phyloP scores from a whole-genome alignment of 1,284 basidiomycete species.

The Polyporus tsugae region DNA sequence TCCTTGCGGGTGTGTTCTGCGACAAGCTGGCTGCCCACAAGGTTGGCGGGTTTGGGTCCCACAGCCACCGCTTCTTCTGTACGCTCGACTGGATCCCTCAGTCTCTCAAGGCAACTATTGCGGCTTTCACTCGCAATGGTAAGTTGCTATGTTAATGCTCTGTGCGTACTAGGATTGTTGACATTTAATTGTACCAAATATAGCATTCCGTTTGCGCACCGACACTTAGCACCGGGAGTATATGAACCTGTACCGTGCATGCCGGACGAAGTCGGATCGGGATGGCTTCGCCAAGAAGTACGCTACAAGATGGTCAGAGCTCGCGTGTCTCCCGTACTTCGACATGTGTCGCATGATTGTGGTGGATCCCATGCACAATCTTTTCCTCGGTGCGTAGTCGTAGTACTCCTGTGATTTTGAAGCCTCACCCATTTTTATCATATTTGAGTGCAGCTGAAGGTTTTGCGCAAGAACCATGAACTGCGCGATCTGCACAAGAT shows the following conservation, averaged over 20 bases:
- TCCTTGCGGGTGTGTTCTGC: constrained; percentile 44
- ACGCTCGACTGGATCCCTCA: constrained; percentile 44
- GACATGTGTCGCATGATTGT: constrained; percentile 38
- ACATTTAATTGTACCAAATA: too few relatives aligned
- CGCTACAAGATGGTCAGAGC: constrained; percentile 36
- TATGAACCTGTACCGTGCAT: constrained; percentile 17
- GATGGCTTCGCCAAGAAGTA: constrained; percentile 32
- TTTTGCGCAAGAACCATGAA: constrained; percentile 38
- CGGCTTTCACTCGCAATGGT: constrained; percentile 29
- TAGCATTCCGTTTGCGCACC: constrained; percentile 28
- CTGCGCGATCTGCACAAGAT: constrained; percentile 38
- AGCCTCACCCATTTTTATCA: constrained; percentile 45
- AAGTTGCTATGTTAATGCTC: too few relatives aligned
- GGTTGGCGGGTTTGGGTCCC: constrained; percentile 44
- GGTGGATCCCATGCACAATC: constrained; percentile 43
- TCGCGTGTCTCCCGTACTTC: constrained; percentile 41
- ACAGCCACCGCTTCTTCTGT: constrained; percentile 44
- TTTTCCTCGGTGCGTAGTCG: constrained; percentile 37
- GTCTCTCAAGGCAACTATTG: constrained; percentile 25
- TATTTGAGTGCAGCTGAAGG: constrained; percentile 42
- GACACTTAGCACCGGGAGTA: constrained; percentile 23
- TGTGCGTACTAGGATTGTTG: too few relatives aligned
- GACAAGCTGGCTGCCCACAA: constrained; percentile 50
- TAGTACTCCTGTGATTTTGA: too few relatives aligned
- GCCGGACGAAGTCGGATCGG: constrained; percentile 21